Conservation (phyloP, 495 filamentous ascomycete genomes). For the Aspergillus sclerotiicarbonarius region DNA sequence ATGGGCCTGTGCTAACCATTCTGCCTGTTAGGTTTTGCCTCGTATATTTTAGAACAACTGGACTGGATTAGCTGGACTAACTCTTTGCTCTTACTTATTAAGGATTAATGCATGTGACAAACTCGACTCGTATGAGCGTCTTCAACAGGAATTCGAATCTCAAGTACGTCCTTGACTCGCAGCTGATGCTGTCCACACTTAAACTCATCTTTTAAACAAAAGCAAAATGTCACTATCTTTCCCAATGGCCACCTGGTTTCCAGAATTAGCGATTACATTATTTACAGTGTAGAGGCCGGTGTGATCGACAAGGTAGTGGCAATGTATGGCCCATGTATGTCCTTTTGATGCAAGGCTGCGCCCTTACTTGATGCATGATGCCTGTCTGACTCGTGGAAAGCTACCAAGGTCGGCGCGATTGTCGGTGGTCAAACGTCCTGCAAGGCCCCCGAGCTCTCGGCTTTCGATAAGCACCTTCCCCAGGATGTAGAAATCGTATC, state of each 20-base stretch:
- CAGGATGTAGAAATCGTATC: slow-evolving; percentile 89
- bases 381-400: slow-evolving; percentile 49
- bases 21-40: slow-evolving; percentile 11
- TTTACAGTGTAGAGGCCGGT: slow-evolving; percentile 96
- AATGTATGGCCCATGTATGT: slow-evolving; percentile 87
- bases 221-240: slow-evolving; percentile 59
- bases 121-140: slow-evolving; percentile 73
- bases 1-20: slow-evolving; percentile 15
- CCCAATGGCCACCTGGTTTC: slow-evolving; percentile 94
- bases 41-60: slow-evolving; percentile 7
- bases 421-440: slow-evolving; percentile 98
- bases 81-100: slow-evolving; percentile 20
- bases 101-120: slow-evolving; percentile 95
- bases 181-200: slow-evolving; percentile 33
- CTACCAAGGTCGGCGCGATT: slow-evolving; percentile 89
- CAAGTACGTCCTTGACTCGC: slow-evolving; percentile 53
- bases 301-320: slow-evolving; percentile 81
- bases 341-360: slow-evolving; percentile 8
- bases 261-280: slow-evolving; percentile 90
- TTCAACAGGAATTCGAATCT: slow-evolving; percentile 75
- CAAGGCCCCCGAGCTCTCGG: slow-evolving; percentile 93
- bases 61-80: slow-evolving; percentile 29
- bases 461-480: slow-evolving; percentile 88
- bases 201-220: slow-evolving; percentile 45
- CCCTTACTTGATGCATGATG: slow-evolving; percentile 6